A percentile compares a stretch with the other conserved stretches of the same genome.
Conservation (phyloP, 1,139 yeast species). For the Candida sp. region DNA sequence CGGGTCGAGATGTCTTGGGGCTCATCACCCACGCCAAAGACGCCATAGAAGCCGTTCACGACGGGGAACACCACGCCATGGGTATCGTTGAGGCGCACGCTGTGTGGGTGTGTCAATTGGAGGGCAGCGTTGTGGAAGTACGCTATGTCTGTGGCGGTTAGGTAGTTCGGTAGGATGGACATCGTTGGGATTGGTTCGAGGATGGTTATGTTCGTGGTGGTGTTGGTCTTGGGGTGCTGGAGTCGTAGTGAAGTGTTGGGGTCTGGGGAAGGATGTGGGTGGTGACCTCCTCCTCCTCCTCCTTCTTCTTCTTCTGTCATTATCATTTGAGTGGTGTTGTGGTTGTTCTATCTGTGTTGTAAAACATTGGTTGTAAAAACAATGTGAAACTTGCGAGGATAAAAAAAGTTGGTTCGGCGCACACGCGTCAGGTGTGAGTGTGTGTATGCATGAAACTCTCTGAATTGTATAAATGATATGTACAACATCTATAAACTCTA, state of each 20-base stretch:
- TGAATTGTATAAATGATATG: too few relatives aligned
- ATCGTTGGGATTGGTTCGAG: conserved; percentile 6
- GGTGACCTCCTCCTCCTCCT: too few relatives aligned
- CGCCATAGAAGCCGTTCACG: conserved; percentile 1
- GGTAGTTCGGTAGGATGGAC: background rate
- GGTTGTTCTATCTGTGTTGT: background rate
- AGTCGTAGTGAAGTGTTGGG: too few relatives aligned
- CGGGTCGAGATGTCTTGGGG: background rate
- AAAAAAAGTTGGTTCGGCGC: background rate
- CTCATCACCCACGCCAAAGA: background rate
- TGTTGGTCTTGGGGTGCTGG: background rate
- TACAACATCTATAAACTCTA: background rate
- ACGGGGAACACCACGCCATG: conserved; percentile 8
- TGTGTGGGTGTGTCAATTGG: background rate
- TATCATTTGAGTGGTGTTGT: too few relatives aligned
- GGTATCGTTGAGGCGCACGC: background rate
- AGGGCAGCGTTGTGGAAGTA: background rate
- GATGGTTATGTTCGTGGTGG: background rate
- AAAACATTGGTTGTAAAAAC: background rate
- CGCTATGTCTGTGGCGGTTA: background rate
- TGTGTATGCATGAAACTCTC: too few relatives aligned
- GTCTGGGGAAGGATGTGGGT: too few relatives aligned
- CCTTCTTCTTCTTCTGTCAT: too few relatives aligned
- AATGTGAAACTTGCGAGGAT: background rate
- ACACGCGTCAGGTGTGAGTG: background rate